phyloP scores from a whole-genome alignment of 2,329 filamentous ascomycete genomes.

The Dendryphion nanum region DNA sequence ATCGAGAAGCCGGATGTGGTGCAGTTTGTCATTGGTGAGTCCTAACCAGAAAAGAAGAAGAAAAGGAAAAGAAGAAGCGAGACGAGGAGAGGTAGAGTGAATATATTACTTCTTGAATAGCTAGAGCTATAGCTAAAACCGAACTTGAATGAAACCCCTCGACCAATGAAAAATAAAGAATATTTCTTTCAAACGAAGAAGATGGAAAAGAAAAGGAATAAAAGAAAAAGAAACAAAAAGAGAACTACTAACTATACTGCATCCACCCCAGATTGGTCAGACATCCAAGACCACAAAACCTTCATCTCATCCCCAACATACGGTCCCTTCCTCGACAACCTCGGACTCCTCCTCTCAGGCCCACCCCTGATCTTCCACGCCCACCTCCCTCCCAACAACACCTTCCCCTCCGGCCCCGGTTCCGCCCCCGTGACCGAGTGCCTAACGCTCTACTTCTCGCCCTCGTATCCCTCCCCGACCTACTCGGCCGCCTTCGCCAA shows the following conservation, averaged over 20 bases:
- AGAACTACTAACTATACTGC: no score
- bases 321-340: constrained; percentile 33
- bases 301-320: constrained; percentile 43
- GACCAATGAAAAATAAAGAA: no score
- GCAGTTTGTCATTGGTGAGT: constrained; percentile 35
- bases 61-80: no score
- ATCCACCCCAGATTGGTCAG: constrained; percentile 49
- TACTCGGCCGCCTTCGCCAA: constrained; percentile 32
- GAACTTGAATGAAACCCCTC: no score
- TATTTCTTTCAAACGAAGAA: no score
- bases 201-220: no score
- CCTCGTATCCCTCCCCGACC: constrained; percentile 20
- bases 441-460: constrained; percentile 44
- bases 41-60: no score
- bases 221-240: no score
- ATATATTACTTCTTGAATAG: no score
- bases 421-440: constrained; percentile 53
- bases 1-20: constrained; percentile 40
- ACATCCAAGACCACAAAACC: constrained; percentile 35
- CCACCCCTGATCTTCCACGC: constrained; percentile 34
- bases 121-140: no score
- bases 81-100: no score
- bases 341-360: constrained; percentile 28
- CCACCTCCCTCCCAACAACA: constrained; percentile 21
- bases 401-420: constrained; percentile 26